Base-by-base conservation (phyloP, 176 grass and related monocot species). In the Eragrostis curvula region DNA sequence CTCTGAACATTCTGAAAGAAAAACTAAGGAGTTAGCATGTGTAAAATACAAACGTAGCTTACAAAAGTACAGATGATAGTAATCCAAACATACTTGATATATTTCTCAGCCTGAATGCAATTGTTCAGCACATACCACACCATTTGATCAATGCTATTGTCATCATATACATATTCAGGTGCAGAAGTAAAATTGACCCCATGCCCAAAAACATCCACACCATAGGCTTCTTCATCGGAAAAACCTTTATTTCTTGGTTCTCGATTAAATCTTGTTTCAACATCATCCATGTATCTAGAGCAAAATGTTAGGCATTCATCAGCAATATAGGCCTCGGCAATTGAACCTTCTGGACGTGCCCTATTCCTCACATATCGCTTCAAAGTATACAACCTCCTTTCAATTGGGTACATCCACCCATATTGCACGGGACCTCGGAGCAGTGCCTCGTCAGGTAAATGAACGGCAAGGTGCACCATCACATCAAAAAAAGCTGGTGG, bases 301-400 rank as follows among this genome's bases (percentile, higher is more conserved):
- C 61, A 81, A 70, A 81, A 81, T 24, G 52, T 81, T 16, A 80
- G 13, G 41, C 28, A 47, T 11, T 68, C 49, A 12, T 59, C 48
- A 21, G n/a, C 64, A 41, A 81, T 13, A 71, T 69, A 81, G 36
- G 50, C 71, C 71, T 57, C 71, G 12, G 49, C 71, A 53, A 74
- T 74, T 5, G 49, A 74, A 5, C 71, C 71, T 74, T 74, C 47
- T 40, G 49, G 47, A 12, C 49, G 12, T 46, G 40, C 41, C 44
- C 44, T 2, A 36, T 36, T 36, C 32, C 41, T 23, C 10, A 69
- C 41, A 24, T 45, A 70, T 12, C n/a, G 42, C 42, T 70, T 70
- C 43, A 70, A 27, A 36, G 16, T 66, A 1, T 17, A 16, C 15
- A 36, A 2, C 17, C 5, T 5, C 2, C 14, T 3, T 66, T 66